A percentile compares a stretch with the other conserved stretches of the same genome.
Evolutionary conservation across 164 flowering plant species (phyloP).

Genomic region (Vitis cinerea): DNA sequence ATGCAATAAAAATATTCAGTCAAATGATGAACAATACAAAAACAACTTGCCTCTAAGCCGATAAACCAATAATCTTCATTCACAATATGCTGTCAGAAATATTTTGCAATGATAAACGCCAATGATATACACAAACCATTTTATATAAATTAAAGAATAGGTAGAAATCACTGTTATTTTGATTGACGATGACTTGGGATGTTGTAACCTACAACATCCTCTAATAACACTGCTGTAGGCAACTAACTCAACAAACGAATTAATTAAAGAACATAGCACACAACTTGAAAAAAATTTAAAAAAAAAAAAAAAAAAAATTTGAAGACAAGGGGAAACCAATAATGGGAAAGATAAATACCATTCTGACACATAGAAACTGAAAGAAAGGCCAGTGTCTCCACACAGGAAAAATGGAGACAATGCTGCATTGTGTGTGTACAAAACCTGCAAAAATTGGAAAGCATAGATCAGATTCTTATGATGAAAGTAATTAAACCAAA

Average conservation of each 20-base stretch:
- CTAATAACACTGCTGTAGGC: background rate
- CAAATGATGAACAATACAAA: no score
- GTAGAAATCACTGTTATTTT: background rate
- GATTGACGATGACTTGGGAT: background rate
- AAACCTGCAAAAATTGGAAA: slow-evolving; percentile 19
- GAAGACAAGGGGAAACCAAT: background rate
- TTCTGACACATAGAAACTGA: background rate
- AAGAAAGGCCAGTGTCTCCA: slow-evolving; percentile 4
- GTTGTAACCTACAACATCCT: background rate
- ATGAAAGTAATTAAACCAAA: background rate
- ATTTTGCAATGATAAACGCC: no score
- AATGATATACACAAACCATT: no score
- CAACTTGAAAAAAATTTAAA: background rate
- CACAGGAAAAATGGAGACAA: slow-evolving; percentile 19
- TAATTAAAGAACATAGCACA: slow-evolving; percentile 1
- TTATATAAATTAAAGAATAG: no score
- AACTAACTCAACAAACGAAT: slow-evolving; percentile 7
- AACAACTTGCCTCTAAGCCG: no score
- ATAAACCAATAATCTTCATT: no score
- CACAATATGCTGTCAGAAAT: no score
- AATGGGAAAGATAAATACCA: background rate
- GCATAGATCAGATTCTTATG: background rate
- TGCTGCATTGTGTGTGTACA: background rate
- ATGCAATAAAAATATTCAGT: no score
- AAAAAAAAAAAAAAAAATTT: background rate